Conservation (phyloP, 352 stramenopile genomes). For the Pythium periplocum region DNA sequence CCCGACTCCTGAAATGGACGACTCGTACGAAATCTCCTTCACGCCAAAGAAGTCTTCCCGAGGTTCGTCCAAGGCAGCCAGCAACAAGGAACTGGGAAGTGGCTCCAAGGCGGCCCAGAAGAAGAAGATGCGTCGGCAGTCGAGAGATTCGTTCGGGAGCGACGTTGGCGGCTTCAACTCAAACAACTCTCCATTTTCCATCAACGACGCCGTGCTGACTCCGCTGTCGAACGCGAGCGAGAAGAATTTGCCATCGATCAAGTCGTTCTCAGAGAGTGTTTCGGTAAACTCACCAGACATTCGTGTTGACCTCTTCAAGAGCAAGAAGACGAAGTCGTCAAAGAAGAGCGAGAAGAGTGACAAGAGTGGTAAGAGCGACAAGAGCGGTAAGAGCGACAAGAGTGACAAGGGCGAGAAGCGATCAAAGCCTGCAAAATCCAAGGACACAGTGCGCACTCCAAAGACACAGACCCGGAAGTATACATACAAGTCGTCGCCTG, state of each 20-base stretch:
- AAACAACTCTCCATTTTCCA: conserved; percentile 44
- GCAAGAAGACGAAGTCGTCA: conserved; percentile 6
- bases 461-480: conserved; percentile 37
- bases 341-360: conserved; percentile 6
- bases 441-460: conserved; percentile 13
- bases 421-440: conserved; percentile 25
- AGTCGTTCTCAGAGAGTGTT: conserved; percentile 43
- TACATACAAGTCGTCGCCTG: conserved; percentile 40
- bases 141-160: conserved; percentile 28
- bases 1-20: too few relatives aligned
- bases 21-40: too few relatives aligned
- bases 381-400: conserved; percentile 21
- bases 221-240: conserved; percentile 70
- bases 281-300: conserved; percentile 41
- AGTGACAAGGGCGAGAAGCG: conserved; percentile 20
- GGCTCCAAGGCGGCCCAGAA: conserved; percentile 17
- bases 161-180: conserved; percentile 25
- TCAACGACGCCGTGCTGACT: conserved; percentile 54
- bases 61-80: conserved; percentile 1
- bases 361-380: conserved; percentile 2
- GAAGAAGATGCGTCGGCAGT: conserved; percentile 15
- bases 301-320: conserved; percentile 47
- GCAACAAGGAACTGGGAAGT: conserved; percentile 9
- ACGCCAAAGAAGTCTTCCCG: background rate
- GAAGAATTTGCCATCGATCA: conserved; percentile 50